A percentile compares a stretch with the other conserved stretches of the same genome.
phyloP scores from a whole-genome alignment of 768 basidiomycete species.

The Mycena amicta region DNA sequence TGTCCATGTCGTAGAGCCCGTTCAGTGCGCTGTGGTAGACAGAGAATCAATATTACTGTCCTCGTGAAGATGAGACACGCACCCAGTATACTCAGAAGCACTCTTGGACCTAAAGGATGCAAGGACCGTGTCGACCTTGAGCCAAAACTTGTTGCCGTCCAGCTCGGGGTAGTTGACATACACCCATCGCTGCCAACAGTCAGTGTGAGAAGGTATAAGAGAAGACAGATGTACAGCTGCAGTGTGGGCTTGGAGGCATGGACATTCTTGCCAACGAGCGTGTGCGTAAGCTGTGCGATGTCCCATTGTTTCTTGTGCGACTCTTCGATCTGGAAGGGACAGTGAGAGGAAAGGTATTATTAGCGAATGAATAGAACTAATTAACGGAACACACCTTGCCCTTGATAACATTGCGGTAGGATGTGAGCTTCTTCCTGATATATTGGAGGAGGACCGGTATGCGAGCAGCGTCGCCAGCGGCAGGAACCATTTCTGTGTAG shows the following conservation, averaged over 20 bases:
- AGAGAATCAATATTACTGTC: too few species aligned
- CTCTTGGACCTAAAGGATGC: not conserved
- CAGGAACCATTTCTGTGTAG: not conserved
- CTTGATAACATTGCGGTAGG: not conserved
- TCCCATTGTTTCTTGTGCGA: not conserved
- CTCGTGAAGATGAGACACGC: too few species aligned
- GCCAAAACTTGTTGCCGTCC: not conserved
- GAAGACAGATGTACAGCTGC: not conserved
- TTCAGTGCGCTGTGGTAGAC: not conserved
- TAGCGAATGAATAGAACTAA: not conserved
- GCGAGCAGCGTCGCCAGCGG: not conserved
- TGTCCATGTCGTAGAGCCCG: not conserved
- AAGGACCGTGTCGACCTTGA: not conserved
- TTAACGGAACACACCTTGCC: not conserved
- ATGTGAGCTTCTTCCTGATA: not conserved
- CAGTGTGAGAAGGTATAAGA: not conserved
- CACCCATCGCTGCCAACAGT: not conserved
- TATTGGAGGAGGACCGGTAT: not conserved
- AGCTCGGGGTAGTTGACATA: not conserved
- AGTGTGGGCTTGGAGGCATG: not conserved
- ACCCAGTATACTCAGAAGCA: not conserved
- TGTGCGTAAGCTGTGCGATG: not conserved
- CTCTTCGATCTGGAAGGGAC: not conserved
- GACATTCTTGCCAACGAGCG: not conserved
- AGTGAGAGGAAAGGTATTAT: too few species aligned